Base-by-base conservation (phyloP, 2,329 filamentous ascomycete genomes). In the Pseudocercospora fuligena region DNA sequence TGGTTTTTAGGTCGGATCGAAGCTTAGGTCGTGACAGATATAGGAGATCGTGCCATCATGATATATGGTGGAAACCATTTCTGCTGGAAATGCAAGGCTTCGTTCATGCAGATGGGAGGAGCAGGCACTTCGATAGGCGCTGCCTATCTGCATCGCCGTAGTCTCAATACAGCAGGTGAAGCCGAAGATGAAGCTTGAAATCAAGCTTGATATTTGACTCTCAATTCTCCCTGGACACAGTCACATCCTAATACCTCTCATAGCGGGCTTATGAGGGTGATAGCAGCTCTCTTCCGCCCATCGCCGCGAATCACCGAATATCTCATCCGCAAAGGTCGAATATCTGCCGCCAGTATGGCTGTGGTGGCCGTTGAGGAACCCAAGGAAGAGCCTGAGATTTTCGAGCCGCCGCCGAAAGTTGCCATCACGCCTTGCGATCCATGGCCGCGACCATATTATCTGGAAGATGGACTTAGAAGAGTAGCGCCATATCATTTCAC, bases 401-500 rank as follows among this genome's bases (percentile, higher is more conserved):
- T 82, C 75, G 70, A 77, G 69, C 74, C 82, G 66, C 83, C 85
- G 14, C 84, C 85, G 16, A 69, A 79, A 29, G 83, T 86, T 2
- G 77, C 82, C 46, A 81, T 82, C 29, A 87, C 86, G 12, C 84
- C 84, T n/a, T 83, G 80, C 73, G 83, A 85, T 73, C 87, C 87
- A 1, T 88, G 86, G 84, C 86, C 87, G 56, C 82, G 83, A 64
- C 93, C 93, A 0, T 98, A 97, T 80, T 91, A 90, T 74, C 84
- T 97, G 69, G 90, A 97, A 73, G 90, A 90, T 72, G 93, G 92
- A 8, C 82, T 99, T 68, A 90, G 94, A 60, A 89, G 93, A 70
- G 90, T 97, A 33, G 86, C 85, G 51, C 94, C 94, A 3, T 98
- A 99, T 77, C 89, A 95, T 78, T 97, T 86, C 79, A 97, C 94